These are phyloP conservation scores for Sanghuangporus baumii DNA, from an alignment of 1,284 basidiomycete genomes.

Conservation along the genomic window DNA sequence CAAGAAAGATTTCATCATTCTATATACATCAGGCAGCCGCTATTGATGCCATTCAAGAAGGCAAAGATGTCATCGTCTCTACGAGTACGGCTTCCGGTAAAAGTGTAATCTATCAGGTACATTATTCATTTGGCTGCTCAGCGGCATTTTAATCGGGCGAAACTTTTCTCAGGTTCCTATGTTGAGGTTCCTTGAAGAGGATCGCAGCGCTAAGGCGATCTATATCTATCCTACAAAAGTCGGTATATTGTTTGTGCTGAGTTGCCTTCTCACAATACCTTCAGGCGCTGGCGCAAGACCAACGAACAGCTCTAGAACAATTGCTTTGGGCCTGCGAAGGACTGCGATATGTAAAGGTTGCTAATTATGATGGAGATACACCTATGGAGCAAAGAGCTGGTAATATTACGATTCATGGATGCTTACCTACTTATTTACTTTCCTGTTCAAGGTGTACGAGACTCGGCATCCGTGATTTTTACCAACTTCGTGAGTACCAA, in stretches of 20 bases:
- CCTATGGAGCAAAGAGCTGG: constrained; percentile 58
- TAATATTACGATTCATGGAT: constrained; percentile 24
- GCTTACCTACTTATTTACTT: background rate
- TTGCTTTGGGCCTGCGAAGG: constrained; percentile 59
- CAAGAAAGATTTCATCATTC: constrained; percentile 60
- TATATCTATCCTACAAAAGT: constrained; percentile 91
- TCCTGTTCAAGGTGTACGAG: constrained; percentile 47
- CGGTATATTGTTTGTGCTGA: background rate
- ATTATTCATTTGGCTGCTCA: background rate
- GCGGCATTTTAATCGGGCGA: constrained; percentile 8
- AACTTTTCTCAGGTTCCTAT: constrained; percentile 53
- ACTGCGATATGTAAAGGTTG: constrained; percentile 49
- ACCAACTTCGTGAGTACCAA: constrained; percentile 63
- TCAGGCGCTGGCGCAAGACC: constrained; percentile 87
- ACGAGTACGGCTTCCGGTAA: constrained; percentile 92
- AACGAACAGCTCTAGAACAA: constrained; percentile 63
- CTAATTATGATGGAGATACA: constrained; percentile 89
- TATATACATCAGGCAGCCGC: constrained; percentile 81
- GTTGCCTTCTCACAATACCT: constrained; percentile 1
- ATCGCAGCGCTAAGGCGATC: constrained; percentile 64
- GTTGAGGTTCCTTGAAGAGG: constrained; percentile 60
- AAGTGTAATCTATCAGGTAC: constrained; percentile 83
- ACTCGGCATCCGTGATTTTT: constrained; percentile 63
- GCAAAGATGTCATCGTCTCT: constrained; percentile 80
- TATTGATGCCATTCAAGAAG: constrained; percentile 58